Evolutionary conservation across 352 stramenopile genomes (phyloP), one percentile per base, ranked within the genome.

Genomic region (Blastocystis sp.): DNA sequence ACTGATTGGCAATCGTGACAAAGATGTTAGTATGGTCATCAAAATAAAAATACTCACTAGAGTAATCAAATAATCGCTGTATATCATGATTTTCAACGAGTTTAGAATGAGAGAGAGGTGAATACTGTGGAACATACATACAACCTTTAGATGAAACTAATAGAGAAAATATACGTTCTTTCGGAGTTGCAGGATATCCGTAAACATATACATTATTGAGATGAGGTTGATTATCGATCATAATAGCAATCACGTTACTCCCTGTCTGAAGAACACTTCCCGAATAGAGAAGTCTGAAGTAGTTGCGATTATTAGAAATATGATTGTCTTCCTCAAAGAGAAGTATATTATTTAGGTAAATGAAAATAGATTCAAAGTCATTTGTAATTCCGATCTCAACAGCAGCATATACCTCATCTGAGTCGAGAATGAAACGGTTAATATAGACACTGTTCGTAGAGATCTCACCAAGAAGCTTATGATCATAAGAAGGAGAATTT

Each of bases 161-260:
- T 15, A 5, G 3, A 24, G 13, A 11, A 48, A 27, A 48, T 22
- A 11, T 53, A 44, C 64, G 22, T 48, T 44, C 15, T 15, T 0
- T 22, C 1, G 64, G 33, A 15, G 22, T 68, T 11, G 73, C 37
- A 3, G 73, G 73, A 42, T 84, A 84, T 24, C 73, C 73, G 51
- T 84, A 84, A 5, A 84, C 13, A 64, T 68, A 84, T 22, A 84
- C 44, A 42, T 84, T 84, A 30, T 84, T 84, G 30, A 68, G n/a
- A 37, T 84, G 73, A 15, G 37, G 15, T 19, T n/a, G 42, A 7
- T 64, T 24, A 27, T 84, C 73, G 51, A 84, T 68, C 27, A 37
- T 24, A 19, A 68, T n/a, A 22, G 66, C 48, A 24, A 84, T 68
- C 0, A 64, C 54, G 27, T 84, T 84, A 7, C 57, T 53, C 9